Percentiles rank a stretch among this genome's conserved stretches.
Conservation (phyloP, 371 early-diverging fungal genomes). For the Syncephalastrum sp. region DNA sequence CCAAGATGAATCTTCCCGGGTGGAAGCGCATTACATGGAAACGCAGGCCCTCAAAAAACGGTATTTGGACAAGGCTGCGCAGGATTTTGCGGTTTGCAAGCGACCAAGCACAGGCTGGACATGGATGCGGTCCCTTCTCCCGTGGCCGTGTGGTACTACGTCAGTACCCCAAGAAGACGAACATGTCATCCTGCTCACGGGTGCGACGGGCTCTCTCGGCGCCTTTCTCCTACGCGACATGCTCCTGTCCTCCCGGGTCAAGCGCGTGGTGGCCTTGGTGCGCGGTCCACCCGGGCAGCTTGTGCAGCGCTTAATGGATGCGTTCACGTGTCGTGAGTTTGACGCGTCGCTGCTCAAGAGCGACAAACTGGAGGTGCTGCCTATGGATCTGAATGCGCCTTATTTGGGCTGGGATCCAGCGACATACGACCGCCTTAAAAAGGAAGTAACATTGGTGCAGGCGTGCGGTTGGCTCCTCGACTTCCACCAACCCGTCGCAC, state of each 20-base stretch:
- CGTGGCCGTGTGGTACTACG: too few relatives aligned
- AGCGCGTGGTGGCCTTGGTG: slow-evolving; percentile 25
- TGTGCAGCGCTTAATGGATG: slow-evolving; percentile 12
- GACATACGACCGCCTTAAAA: slow-evolving; percentile 17
- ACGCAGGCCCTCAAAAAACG: slow-evolving; percentile 3
- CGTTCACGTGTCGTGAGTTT: slow-evolving; percentile 18
- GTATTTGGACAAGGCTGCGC: slow-evolving; percentile 19
- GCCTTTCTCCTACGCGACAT: slow-evolving; percentile 22
- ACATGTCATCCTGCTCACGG: slow-evolving; percentile 35
- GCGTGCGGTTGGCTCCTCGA: slow-evolving; percentile 34
- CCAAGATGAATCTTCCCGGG: not conserved
- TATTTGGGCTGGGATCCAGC: slow-evolving; percentile 24
- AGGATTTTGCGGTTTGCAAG: slow-evolving; percentile 16
- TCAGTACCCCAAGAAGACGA: not conserved
- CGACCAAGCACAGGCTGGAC: too few relatives aligned
- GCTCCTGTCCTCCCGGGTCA: slow-evolving; percentile 14
- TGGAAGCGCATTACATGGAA: slow-evolving; percentile 15
- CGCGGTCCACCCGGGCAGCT: slow-evolving; percentile 14
- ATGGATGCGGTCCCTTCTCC: too few relatives aligned
- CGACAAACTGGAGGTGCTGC: slow-evolving; percentile 1
- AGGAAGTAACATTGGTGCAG: slow-evolving; percentile 28
- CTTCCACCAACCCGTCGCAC: slow-evolving; percentile 25
- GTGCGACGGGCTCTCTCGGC: slow-evolving; percentile 39
- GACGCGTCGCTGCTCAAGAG: slow-evolving; percentile 6
- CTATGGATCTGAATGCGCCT: slow-evolving; percentile 14